These are phyloP conservation scores for Beverwykella pulmonaria DNA, from an alignment of 495 filamentous ascomycete species.

Conservation along the genomic window DNA sequence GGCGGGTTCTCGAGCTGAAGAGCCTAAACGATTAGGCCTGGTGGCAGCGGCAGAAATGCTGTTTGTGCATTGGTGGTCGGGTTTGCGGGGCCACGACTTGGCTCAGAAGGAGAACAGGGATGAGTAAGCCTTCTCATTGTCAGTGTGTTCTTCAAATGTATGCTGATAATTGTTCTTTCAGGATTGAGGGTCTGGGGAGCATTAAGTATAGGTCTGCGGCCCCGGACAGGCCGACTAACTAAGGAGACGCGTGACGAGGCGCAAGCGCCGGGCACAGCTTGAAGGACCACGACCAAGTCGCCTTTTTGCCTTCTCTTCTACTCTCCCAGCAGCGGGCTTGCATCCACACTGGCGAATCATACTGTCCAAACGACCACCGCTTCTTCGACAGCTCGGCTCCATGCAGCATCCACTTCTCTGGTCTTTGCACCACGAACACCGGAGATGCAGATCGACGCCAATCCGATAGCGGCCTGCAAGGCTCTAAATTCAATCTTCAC, in stretches of 20 bases:
- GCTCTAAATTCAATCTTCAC: slow-evolving; percentile 26
- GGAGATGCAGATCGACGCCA: slow-evolving; percentile 15
- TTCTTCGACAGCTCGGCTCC: slow-evolving; percentile 6
- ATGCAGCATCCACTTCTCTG: slow-evolving; percentile 6
- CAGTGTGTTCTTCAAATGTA: slow-evolving; percentile 4
- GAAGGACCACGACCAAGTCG: slow-evolving; percentile 18
- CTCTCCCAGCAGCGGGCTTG: slow-evolving; percentile 1
- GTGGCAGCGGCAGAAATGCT: slow-evolving; percentile 1
- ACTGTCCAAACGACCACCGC: not conserved
- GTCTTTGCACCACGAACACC: not conserved
- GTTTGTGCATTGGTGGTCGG: slow-evolving; percentile 18
- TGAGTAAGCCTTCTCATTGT: slow-evolving; percentile 34
- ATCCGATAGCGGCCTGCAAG: slow-evolving; percentile 1
- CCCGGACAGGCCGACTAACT: slow-evolving; percentile 22
- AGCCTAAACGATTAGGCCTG: slow-evolving; percentile 14
- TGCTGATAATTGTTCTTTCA: slow-evolving; percentile 16
- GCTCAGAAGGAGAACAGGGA: not conserved
- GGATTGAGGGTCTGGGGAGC: slow-evolving; percentile 15
- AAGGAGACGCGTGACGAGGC: not conserved
- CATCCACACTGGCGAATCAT: slow-evolving; percentile 8
- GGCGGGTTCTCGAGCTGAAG: slow-evolving; percentile 16
- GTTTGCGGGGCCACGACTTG: not conserved
- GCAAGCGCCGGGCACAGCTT: not conserved
- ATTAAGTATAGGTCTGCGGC: slow-evolving; percentile 28
- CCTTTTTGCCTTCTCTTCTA: slow-evolving; percentile 19